Conservation (phyloP, 2,329 filamentous ascomycete species). For the Cladosporium sp. region DNA sequence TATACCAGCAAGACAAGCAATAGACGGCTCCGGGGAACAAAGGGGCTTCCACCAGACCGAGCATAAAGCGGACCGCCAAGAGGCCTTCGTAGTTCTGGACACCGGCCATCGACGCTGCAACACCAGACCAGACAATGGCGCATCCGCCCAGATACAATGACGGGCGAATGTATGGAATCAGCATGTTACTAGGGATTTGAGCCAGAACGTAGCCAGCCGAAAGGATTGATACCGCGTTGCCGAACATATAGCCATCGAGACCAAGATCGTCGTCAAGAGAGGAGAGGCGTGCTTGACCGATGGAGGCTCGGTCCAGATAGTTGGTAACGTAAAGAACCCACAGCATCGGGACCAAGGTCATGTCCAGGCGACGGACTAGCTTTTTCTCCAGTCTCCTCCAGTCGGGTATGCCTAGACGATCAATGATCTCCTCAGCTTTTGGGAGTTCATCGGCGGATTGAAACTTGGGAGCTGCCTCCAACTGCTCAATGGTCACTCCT, state of each 20-base stretch:
- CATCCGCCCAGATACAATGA: conserved; percentile 28
- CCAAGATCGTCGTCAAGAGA: conserved; percentile 5
- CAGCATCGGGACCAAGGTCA: conserved; percentile 61
- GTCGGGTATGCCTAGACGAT: background rate
- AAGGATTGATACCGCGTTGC: conserved; percentile 41
- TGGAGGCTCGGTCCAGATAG: conserved; percentile 12
- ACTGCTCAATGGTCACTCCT: background rate
- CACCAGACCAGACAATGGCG: conserved; percentile 33
- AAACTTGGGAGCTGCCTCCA: background rate
- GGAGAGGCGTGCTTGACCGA: conserved; percentile 16
- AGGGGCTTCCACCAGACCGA: conserved; percentile 46
- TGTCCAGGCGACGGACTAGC: conserved; percentile 66
- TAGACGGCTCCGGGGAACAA: conserved; percentile 45
- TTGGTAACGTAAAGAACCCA: conserved; percentile 42
- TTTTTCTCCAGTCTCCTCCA: conserved; percentile 43
- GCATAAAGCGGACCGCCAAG: conserved; percentile 35
- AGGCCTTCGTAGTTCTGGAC: conserved; percentile 34
- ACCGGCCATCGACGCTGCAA: conserved; percentile 31
- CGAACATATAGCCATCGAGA: conserved; percentile 33
- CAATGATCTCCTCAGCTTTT: background rate
- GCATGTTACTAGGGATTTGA: conserved; percentile 34
- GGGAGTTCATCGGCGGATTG: background rate
- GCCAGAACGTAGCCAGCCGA: conserved; percentile 36
- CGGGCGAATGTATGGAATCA: conserved; percentile 32
- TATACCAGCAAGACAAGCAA: conserved; percentile 48